These are phyloP conservation scores for Neofusicoccum umdonicola DNA, from an alignment of 2,329 filamentous ascomycete species.

Conservation along the genomic window DNA sequence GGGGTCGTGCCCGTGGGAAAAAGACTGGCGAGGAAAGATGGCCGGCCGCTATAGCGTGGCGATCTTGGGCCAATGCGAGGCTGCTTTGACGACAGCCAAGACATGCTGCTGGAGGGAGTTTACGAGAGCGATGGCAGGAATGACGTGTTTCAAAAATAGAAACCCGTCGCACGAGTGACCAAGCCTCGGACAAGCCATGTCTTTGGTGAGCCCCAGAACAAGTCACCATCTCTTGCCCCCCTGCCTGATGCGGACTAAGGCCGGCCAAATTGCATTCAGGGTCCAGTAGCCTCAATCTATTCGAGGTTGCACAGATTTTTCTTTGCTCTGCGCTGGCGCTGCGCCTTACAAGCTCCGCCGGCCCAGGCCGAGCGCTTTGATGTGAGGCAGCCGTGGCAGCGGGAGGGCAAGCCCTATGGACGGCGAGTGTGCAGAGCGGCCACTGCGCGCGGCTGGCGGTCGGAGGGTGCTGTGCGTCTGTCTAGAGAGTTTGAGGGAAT, in stretches of 20 bases:
- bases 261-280: neutral
- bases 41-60: constrained; percentile 2
- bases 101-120: neutral
- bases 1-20: neutral
- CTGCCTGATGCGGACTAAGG: neutral
- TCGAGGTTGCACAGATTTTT: neutral
- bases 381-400: neutral
- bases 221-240: neutral
- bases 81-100: constrained; percentile 4
- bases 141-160: constrained; percentile 7
- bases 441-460: neutral
- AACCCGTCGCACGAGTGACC: constrained; percentile 1
- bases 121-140: neutral
- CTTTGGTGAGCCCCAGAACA: neutral
- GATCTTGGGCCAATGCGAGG: neutral
- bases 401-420: neutral
- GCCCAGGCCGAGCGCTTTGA: neutral
- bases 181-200: constrained; percentile 2
- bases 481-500: neutral
- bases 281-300: constrained; percentile 10
- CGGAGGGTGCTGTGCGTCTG: neutral
- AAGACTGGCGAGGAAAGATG: neutral
- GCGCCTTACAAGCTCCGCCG: neutral
- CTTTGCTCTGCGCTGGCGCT: neutral
- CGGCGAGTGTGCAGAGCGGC: constrained; percentile 5